Base-by-base conservation (phyloP, 2,329 filamentous ascomycete species). In the Tolypocladium cylindrosporum region DNA sequence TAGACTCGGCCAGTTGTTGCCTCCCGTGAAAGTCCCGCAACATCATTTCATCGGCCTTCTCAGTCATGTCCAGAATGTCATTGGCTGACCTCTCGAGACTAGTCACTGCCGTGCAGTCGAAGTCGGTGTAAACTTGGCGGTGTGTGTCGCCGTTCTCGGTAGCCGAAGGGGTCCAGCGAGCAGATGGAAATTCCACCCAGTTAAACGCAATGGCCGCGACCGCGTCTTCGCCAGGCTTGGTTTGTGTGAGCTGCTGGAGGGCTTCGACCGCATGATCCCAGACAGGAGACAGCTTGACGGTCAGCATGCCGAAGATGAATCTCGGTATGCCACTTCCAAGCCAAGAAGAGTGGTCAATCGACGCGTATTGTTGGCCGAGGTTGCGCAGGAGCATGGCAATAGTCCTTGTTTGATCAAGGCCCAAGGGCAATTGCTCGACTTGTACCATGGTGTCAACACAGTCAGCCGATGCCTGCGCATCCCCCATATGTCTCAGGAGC, bases 281-380 rank as follows among this genome's bases (percentile, higher is more conserved):
- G 7, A 95, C 78, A 41, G 91, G 91, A 0, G 91, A 83, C 62
- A 97, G 79, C 64, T 88, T 90, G 54, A 96, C 85, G 0, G 92
- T 94, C 60, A 97, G 80, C 72, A 97, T 82, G 54, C 94, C 94
- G 65, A 97, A 96, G 65, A 91, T 86, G 66, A 92, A 97, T 0
- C 84, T 80, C 0, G 92, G 89, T 37, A 97, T 81, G 8, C 91
- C 84, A 65, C 82, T 80, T 59, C 82, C 79, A 62, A 95, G 74
- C 83, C 87, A 89, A 1, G 82, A 82, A 42, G 82, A 78, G 2
- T 81, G 74, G 45, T 77, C 75, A 11, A 87, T 68, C 31, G 81
- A 77, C 7, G 80, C 73, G 68, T 94, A 96, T 37, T 74, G 74
- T 57, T 79, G 74, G 16, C 87, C 79, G 50, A 97, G 79, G 66